Percentiles rank a stretch among this genome's conserved stretches.
These are phyloP conservation scores for Kwoniella pini DNA, from an alignment of 768 basidiomycete genomes.

Conservation along the genomic window DNA sequence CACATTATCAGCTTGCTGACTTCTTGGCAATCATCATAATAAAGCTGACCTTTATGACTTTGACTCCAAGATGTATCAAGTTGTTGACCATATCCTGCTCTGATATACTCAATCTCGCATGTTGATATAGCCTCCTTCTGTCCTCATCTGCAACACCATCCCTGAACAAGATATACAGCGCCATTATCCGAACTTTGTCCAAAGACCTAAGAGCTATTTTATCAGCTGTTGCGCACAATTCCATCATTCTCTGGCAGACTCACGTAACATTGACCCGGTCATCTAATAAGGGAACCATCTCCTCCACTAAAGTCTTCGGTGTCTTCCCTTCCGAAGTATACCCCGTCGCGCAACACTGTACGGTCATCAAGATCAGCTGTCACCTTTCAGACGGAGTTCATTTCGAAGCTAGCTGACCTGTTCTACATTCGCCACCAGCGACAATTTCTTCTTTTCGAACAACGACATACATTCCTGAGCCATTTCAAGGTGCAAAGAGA, in stretches of 20 bases:
- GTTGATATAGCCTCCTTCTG: constrained; percentile 87
- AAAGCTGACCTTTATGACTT: constrained; percentile 71
- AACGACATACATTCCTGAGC: constrained; percentile 95
- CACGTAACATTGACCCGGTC: constrained; percentile 74
- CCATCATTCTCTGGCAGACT: constrained; percentile 41
- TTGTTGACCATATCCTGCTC: constrained; percentile 95
- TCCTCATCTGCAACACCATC: constrained; percentile 99
- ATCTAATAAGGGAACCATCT: constrained; percentile 96
- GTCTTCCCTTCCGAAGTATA: constrained; percentile 85
- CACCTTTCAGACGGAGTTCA: background rate
- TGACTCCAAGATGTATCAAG: constrained; percentile 74
- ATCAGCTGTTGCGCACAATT: too few relatives aligned
- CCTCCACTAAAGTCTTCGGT: constrained; percentile 93
- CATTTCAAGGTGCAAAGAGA: constrained; percentile 95
- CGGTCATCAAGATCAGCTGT: background rate
- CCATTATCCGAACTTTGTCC: constrained; percentile 95
- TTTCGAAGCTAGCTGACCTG: constrained; percentile 61
- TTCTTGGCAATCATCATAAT: constrained; percentile 55
- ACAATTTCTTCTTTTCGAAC: constrained; percentile 84
- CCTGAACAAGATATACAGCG: constrained; percentile 88
- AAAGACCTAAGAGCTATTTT: constrained; percentile 61
- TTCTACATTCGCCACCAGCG: constrained; percentile 81
- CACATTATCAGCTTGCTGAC: background rate
- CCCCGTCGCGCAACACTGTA: constrained; percentile 89
- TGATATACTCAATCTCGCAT: constrained; percentile 78